phyloP scores from a whole-genome alignment of 495 filamentous ascomycete species.

The Podospora pseudopauciseta region DNA sequence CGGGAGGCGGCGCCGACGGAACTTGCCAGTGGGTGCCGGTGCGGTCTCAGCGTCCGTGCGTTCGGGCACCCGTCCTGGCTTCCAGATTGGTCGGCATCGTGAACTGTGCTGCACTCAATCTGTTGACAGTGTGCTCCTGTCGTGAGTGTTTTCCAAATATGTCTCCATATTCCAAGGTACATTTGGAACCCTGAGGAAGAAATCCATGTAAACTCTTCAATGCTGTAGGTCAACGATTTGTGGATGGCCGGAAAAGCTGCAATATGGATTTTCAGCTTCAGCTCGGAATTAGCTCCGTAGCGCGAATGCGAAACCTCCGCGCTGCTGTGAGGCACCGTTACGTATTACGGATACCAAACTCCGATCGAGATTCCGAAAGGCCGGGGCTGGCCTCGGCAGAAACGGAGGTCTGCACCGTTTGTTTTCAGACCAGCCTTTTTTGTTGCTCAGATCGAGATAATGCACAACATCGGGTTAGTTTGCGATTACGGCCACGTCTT shows the following conservation, averaged over 20 bases:
- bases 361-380: background rate
- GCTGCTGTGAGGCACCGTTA: background rate
- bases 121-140: background rate
- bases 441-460: conserved; percentile 3
- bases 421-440: background rate
- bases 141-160: too few species aligned
- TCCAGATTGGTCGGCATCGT: background rate
- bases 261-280: background rate
- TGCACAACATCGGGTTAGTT: conserved; percentile 3
- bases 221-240: background rate
- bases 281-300: background rate
- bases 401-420: background rate
- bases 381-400: background rate
- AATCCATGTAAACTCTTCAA: too few species aligned
- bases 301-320: background rate
- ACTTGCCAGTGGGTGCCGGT: background rate
- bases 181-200: background rate
- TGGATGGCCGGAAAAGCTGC: background rate
- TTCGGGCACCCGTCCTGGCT: background rate
- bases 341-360: background rate
- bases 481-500: background rate
- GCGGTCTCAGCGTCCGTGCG: background rate
- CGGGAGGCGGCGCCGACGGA: background rate
- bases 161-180: background rate
- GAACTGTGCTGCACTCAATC: background rate